These are phyloP conservation scores for Suillus weaverae DNA, from an alignment of 768 basidiomycete species.

Conservation along the genomic window DNA sequence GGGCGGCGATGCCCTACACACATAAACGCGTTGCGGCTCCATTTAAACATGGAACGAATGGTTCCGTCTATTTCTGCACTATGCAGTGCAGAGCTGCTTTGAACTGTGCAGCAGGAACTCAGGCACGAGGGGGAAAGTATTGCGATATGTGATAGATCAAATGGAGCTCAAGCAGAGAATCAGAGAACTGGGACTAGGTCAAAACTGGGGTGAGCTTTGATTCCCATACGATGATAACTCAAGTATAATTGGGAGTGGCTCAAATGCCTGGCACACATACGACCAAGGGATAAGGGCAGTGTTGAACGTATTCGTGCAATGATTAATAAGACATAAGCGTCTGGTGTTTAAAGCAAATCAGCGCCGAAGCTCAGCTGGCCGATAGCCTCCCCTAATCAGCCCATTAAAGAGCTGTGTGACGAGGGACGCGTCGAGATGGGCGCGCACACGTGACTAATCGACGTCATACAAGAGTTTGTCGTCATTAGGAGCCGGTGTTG, in stretches of 20 bases:
- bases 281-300: neutral
- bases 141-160: neutral
- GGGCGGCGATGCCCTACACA: no score
- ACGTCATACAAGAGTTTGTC: constrained; percentile 11
- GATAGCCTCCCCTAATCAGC: neutral
- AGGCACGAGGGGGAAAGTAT: neutral
- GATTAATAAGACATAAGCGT: neutral
- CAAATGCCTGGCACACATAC: neutral
- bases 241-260: neutral
- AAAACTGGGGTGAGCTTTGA: neutral
- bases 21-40: neutral
- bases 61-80: neutral
- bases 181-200: neutral
- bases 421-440: neutral
- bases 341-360: neutral
- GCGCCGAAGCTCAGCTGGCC: no score
- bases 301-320: neutral
- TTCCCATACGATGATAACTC: no score
- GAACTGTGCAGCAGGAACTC: neutral
- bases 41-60: neutral
- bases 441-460: constrained; percentile 7
- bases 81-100: neutral
- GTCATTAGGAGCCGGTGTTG: constrained; percentile 8
- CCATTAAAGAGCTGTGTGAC: neutral
- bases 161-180: no score